Base-by-base conservation (phyloP, 2,329 filamentous ascomycete genomes). In the Colletotrichum noveboracense region DNA sequence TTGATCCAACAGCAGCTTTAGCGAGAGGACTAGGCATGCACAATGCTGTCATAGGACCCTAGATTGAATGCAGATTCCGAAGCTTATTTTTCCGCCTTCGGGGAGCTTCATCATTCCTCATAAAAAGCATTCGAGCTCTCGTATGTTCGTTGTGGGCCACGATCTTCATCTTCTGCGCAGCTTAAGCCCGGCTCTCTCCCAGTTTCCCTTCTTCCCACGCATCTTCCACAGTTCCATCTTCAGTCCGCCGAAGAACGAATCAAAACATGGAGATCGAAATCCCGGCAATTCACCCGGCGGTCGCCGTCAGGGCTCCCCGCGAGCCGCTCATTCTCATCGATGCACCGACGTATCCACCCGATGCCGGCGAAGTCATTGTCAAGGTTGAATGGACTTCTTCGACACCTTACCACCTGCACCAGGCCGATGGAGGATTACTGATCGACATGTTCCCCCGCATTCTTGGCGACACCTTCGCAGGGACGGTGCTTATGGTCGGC, bases 391-490 rank as follows among this genome's bases (percentile, higher is more conserved):
- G 90, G 89, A 91, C 90, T 3, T 88, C 90, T 4, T 92, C 91
- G 2, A 91, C 89, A 2, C 92, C 92, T 0, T 84, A 93, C 0
- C 91, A 93, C 78, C 83, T 93, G 7, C 92, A 93, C 81, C 88
- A 91, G 74, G 89, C 90, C 60, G 91, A 93, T 78, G 91, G 91
- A 43, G 90, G 90, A 0, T 83, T 93, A 0, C 80, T 92, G 14
- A 85, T 92, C 13, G 79, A 84, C 32, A 82, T 82, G 12, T 84
- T 87, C 28, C 91, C 91, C 1, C 84, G 87, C 76, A 82, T 89
- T 7, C 84, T 90, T 12, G 91, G 91, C 38, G 87, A 88, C 70
- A 86, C 87, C 26, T 83, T 86, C 5, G 90, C 87, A 6, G 91
- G 92, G 4, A 86, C 85, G 1, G 87, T 93, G 14, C 86, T 89